Evolutionary conservation across 805 yeast genomes (phyloP), one percentile per base, ranked within the genome.

Genomic region (Ogataea minuta): DNA sequence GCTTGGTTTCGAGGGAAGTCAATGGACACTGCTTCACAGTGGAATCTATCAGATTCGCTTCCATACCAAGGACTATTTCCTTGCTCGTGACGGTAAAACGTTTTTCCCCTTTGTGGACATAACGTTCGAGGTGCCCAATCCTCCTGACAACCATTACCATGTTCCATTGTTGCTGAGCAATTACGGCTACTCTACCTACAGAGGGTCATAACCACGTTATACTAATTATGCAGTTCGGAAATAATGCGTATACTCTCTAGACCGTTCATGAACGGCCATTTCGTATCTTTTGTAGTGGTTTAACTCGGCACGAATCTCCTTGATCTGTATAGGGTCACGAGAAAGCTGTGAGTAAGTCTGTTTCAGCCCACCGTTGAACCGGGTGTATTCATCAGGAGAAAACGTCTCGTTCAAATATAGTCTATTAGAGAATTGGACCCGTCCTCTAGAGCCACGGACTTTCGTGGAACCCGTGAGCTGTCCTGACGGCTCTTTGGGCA

Each of bases 51-150:
- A 77, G 64, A 79, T 88, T 53, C 70, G 85, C 50, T 90, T 88
- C 57, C 79, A 81, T 36, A 84, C 95, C 0, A 81, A 81, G 3
- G 72, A 75, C 26, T 87, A 87, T 56, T 80, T 84, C 49, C 27
- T 49, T 43, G 20, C 56, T 50, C 32, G 61, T 63, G 41, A 63
- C 70, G 54, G 53, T 3, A 24, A 34, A 12, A 81, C 89, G 1
- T 89, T 89, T 58, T 90, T 89, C 69, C 97, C 97, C 0, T 83
- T 75, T 55, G 88, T 89, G 7, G 96, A 90, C 44, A 84, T 90
- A 27, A 68, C 72, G 1, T 90, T 90, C 56, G 74, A 73, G 21
- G 77, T 90, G 3, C 72, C 71, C 6, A 69, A 71, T 46, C 84
- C 84, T 0, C 81, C 87, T 0, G 87, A 81, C 44, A 67, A 76